Evolutionary conservation across 805 yeast genomes (phyloP), one percentile per base, ranked within the genome.

Genomic region (Lipomyces starkeyi): DNA sequence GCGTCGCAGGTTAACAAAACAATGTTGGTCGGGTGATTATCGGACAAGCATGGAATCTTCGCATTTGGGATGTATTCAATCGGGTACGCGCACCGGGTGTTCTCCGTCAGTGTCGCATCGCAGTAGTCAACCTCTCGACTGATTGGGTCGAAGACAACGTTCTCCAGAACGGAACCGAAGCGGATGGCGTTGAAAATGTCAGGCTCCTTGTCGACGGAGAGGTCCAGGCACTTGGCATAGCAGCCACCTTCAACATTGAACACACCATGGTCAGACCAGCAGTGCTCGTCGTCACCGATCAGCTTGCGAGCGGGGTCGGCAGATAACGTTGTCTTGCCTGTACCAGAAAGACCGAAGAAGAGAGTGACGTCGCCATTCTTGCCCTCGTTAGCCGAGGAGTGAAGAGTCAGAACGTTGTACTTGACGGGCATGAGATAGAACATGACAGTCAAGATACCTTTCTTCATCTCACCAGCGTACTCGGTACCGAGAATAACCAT

Each of bases 191-290:
- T 87, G 86, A 88, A 95, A 80, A 94, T 94, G 83, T 94, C 99
- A 62, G 99, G 99, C 85, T 94, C 99, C 83, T 90, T 94, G 82
- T 91, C 98, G 73, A 84, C 89, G 62, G 91, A 83, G 73, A 94
- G 85, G 77, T 91, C 97, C 73, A 94, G 84, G 84, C 98, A 93
- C 83, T 94, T 94, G 77, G 98, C 98, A 84, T 94, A 94, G 85
- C 99, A 94, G 74, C 99, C 99, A 81, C 99, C 99, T 84, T 94
- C 99, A 77, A 94, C 93, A 87, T 95, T 95, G 89, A 94, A 94
- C 68, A 94, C 98, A 83, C 99, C 99, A 74, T 90, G 84, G 81
- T 94, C 97, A 22, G 98, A 91, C 99, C 99, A 94, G 85, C 98
- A 94, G 84, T 94, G 99, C 84, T 94, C 99, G 80, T 94, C 99